Conservation (phyloP, 1,284 basidiomycete genomes). For the Malassezia restricta region DNA sequence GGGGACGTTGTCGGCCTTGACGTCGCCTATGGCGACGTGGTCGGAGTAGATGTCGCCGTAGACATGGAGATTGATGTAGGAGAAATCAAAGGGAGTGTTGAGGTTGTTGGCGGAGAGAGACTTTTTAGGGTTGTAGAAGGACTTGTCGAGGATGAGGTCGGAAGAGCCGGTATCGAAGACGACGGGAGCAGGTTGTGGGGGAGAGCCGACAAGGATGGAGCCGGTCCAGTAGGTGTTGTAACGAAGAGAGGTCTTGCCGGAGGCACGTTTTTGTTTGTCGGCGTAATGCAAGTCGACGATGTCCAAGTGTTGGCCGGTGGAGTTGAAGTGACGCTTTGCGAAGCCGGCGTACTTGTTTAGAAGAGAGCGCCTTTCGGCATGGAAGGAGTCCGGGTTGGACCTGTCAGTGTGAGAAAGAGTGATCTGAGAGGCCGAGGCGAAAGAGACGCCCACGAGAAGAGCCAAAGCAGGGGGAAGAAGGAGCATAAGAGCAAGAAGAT, state of each 20-base stretch:
- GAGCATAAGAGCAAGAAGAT: too few relatives aligned
- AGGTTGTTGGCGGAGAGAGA: conserved; percentile 25
- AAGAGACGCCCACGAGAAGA: too few relatives aligned
- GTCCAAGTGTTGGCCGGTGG: background rate
- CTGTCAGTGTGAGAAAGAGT: too few relatives aligned
- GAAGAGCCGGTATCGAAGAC: conserved; percentile 44
- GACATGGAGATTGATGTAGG: conserved; percentile 54
- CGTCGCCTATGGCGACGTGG: conserved; percentile 47
- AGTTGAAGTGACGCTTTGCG: background rate
- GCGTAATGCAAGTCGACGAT: background rate
- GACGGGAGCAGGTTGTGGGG: conserved; percentile 24
- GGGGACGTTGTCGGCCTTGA: conserved; percentile 40
- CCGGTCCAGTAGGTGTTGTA: conserved; percentile 20
- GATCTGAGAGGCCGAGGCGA: too few relatives aligned
- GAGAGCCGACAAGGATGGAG: conserved; percentile 24
- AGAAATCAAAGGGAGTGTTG: conserved; percentile 49
- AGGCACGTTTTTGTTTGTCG: background rate
- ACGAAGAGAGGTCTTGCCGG: background rate
- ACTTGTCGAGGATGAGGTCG: conserved; percentile 35
- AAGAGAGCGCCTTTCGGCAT: too few relatives aligned
- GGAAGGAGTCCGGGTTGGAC: too few relatives aligned
- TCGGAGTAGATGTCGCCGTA: conserved; percentile 53
- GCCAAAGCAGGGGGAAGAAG: too few relatives aligned
- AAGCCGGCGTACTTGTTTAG: too few relatives aligned
- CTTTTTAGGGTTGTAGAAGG: conserved; percentile 24